Evolutionary conservation across 2,329 filamentous ascomycete genomes (phyloP).

Genomic region (Aspergillus versicolor): DNA sequence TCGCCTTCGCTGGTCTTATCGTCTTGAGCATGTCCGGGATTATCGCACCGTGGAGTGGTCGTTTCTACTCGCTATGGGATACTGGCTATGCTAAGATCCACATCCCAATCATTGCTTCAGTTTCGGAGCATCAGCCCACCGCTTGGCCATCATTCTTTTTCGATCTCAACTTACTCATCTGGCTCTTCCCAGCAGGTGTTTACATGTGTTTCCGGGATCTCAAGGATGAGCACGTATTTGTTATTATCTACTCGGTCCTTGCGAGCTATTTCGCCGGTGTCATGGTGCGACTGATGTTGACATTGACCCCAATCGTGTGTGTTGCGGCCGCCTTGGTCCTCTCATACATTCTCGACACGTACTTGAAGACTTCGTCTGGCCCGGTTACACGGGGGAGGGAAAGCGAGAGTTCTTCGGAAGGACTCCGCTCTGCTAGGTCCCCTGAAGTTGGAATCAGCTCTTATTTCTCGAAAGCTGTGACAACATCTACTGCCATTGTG

Average conservation of each 20-base stretch:
- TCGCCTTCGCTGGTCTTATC: constrained; percentile 75
- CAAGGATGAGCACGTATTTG: constrained; percentile 93
- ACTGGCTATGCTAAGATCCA: constrained; percentile 98
- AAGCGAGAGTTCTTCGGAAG: constrained; percentile 35
- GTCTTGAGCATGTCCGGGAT: constrained; percentile 80
- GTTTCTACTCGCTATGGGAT: constrained; percentile 99
- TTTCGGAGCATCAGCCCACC: constrained; percentile 97
- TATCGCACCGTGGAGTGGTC: constrained; percentile 95
- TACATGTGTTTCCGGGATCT: constrained; percentile 97
- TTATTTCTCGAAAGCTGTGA: constrained; percentile 72
- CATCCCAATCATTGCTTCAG: constrained; percentile 99
- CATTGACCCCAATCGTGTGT: constrained; percentile 92
- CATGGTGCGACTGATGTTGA: constrained; percentile 99
- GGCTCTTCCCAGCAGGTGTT: constrained; percentile 97
- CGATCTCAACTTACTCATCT: constrained; percentile 96
- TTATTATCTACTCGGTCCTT: constrained; percentile 95
- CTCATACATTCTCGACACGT: constrained; percentile 85
- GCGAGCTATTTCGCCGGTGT: constrained; percentile 98
- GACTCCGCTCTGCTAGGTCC: constrained; percentile 67
- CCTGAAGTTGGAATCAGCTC: constrained; percentile 84
- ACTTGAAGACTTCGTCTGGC: constrained; percentile 67
- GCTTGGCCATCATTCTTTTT: constrained; percentile 99
- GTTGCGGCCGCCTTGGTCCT: constrained; percentile 86
- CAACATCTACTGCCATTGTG: constrained; percentile 68
- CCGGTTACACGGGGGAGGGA: constrained; percentile 48